Base-by-base conservation (phyloP, 371 early-diverging fungal genomes). In the Apophysomyces ossiformis region DNA sequence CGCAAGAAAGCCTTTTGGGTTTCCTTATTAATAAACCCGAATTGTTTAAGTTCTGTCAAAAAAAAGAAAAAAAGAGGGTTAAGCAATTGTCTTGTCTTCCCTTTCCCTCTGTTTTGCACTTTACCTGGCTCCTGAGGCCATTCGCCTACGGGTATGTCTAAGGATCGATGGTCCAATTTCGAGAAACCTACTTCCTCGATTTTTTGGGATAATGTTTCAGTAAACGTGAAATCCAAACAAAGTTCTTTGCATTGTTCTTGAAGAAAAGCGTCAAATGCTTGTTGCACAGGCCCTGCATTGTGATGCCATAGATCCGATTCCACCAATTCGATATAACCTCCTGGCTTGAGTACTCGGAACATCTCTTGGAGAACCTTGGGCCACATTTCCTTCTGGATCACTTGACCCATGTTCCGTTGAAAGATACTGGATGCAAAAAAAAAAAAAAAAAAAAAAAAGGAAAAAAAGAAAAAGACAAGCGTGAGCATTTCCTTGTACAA, bases 21-120 rank as follows among this genome's bases (percentile, higher is more conserved):
- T 58, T 83, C 80, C 65, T 80, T 79, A 57, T 83, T 83, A 61
- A 83, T 83, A 35, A 83, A 83, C 2, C 83, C 79, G 71, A 68
- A 82, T 45, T 82, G 79, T 37, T 79, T 82, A 15, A 77, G 66
- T 66, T 82, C 79, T 75, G 57, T 59, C 16, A 56, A 56, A 32
- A 56, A 59, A 36, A 56, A 56, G 4, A 56, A 59, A 36, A 41
- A 37, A 60, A 9, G n/a, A 60, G 37, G 21, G n/a, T 60, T 37
- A 35, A 8, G 32, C n/a, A 13, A 43, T 38, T 45, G 41, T 15
- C 26, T 41, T 61, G 41, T 37, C 37, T 47, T 35, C 4, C 9
- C 7, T 16, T 43, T 63, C 8, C 9, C 41, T 41, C 32, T 21
- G 13, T 35, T 38, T n/a, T 54, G 9, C 3, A 12, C 7, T 54